Evolutionary conservation across 2,329 filamentous ascomycete genomes (phyloP).

Genomic region (Stachybotrys chartarum): DNA sequence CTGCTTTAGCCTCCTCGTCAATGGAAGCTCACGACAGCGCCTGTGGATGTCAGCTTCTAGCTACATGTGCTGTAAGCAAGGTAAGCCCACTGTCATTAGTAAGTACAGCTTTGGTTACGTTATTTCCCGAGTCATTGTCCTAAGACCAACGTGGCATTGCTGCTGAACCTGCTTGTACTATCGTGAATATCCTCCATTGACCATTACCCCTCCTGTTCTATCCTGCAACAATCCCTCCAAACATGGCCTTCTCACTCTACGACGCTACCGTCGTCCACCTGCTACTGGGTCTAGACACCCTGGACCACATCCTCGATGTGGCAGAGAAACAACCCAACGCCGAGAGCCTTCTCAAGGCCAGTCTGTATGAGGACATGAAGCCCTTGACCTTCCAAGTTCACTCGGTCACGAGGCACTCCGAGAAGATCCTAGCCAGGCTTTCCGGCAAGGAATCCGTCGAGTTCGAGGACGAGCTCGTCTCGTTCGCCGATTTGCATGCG

Average conservation of each 20-base stretch:
- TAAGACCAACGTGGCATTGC: too few relatives aligned
- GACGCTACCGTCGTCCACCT: background rate
- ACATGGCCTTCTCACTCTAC: background rate
- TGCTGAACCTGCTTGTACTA: too few relatives aligned
- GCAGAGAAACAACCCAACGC: conserved; percentile 20
- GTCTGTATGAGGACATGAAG: conserved; percentile 29
- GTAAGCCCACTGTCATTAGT: too few relatives aligned
- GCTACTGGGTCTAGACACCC: background rate
- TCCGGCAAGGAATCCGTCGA: conserved; percentile 15
- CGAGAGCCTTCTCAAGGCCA: conserved; percentile 17
- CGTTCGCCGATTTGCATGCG: conserved; percentile 21
- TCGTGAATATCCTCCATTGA: too few relatives aligned
- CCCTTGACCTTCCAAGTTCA: conserved; percentile 26
- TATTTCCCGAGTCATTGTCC: too few relatives aligned
- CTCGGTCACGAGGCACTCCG: conserved; percentile 16
- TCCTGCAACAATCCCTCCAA: background rate
- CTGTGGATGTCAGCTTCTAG: too few relatives aligned
- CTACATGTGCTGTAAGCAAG: too few relatives aligned
- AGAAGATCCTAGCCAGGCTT: conserved; percentile 18
- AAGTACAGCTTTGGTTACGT: too few relatives aligned
- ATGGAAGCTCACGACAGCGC: too few relatives aligned
- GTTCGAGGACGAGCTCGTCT: conserved; percentile 16
- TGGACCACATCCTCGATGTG: conserved; percentile 19
- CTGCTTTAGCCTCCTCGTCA: too few relatives aligned
- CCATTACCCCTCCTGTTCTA: conserved; percentile 1